A percentile compares a stretch with the other conserved stretches of the same genome.
Evolutionary conservation across 306 rosid genomes (phyloP).

Genomic region (Ceratonia siliqua): DNA sequence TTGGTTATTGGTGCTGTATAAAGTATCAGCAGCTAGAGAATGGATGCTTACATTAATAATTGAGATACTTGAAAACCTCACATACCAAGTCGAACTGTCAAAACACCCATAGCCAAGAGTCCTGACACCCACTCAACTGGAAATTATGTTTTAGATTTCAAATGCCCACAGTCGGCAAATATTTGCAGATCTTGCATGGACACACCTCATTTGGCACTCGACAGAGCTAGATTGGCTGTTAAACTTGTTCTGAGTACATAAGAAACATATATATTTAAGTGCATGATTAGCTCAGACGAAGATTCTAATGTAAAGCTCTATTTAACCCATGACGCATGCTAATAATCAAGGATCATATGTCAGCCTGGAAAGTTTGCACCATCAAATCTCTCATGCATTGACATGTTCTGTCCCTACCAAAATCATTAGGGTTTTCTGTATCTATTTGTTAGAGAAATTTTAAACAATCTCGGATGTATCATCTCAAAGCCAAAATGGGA

Average conservation of each 20-base stretch:
- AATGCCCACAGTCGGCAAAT: not conserved
- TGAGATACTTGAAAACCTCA: not conserved
- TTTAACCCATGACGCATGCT: not conserved
- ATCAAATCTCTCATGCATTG: conserved; percentile 19
- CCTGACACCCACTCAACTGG: not conserved
- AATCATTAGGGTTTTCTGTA: not conserved
- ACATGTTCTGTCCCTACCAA: conserved; percentile 23
- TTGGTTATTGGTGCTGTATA: too few species aligned
- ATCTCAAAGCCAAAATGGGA: not conserved
- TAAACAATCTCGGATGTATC: not conserved
- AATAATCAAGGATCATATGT: conserved; percentile 27
- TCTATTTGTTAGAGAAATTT: not conserved
- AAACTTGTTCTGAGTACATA: not conserved
- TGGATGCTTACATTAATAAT: not conserved
- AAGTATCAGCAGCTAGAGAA: not conserved
- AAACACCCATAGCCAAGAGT: not conserved
- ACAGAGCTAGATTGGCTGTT: not conserved
- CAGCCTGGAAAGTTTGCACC: conserved; percentile 30
- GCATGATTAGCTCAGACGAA: conserved; percentile 2
- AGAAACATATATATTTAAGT: not conserved
- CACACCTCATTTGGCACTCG: conserved; percentile 1
- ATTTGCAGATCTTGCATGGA: conserved; percentile 7
- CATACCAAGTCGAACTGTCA: not conserved
- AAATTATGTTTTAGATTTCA: not conserved
- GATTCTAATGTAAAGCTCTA: not conserved